Evolutionary conservation across 176 grass and related monocot species (phyloP), one percentile per base, ranked within the genome.

Genomic region (Tuctoria greenei): DNA sequence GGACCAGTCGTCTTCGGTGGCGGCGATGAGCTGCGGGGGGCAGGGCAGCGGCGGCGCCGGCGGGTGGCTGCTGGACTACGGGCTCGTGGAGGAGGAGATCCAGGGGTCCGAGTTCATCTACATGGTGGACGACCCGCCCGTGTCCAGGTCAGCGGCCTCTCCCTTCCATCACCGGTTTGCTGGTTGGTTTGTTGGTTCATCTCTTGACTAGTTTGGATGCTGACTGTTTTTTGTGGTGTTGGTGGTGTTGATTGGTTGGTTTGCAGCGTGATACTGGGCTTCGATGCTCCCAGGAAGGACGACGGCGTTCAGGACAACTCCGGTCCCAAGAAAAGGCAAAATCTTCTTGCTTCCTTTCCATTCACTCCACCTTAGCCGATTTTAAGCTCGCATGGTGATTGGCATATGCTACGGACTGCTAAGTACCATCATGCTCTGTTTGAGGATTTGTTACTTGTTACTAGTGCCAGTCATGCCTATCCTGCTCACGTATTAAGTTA

Each of bases 1-100:
- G 23, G 44, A 46, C 2, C 9, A 13, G 23, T 8, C 1, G 12
- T 1, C 14, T 10, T 15, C 1, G 17, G 61, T 0, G 2, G 56
- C 0, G 0, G 72, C 13, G 77, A 88, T 88, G 86, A 84, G 76
- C 81, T 80, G 81, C 57, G 67, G 59, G 12, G 85, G 41, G 56
- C 31, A 31, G 31, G 31, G 31, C 31, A 34, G 9, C 72, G 38
- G 21, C 81, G 31, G 31, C n/a, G 77, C 10, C 81, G 84, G 28
- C 79, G 92, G 85, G 15, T 94, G 92, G 92, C 83, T 94, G 73
- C 77, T 94, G 55, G 82, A 94, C 68, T 94, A 91, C 73, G 92
- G 85, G 20, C 79, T 86, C 24, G 52, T 82, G 11, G 88, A 88
- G 58, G 88, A 94, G 68, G 88, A 88, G 46, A 77, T 86, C 82